Conservation (phyloP, 805 yeast species). For the Candida khao-thaluensis region DNA sequence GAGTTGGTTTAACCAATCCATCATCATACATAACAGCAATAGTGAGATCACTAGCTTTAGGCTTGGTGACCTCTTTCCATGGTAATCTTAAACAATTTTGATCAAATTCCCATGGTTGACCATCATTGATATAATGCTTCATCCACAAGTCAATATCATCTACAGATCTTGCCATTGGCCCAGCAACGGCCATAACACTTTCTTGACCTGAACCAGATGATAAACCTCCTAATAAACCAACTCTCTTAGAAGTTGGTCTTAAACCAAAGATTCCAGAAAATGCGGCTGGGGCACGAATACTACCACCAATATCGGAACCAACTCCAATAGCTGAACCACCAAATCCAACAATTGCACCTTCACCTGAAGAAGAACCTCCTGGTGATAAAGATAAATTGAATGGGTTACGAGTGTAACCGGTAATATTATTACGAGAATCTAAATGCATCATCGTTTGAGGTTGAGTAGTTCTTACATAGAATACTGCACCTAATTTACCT, state of each 20-base stretch:
- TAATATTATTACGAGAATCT: slow-evolving; percentile 40
- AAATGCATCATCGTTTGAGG: slow-evolving; percentile 48
- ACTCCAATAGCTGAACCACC: slow-evolving; percentile 42
- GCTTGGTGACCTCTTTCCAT: slow-evolving; percentile 49
- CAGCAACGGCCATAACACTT: slow-evolving; percentile 62
- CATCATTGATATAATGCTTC: slow-evolving; percentile 58
- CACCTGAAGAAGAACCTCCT: slow-evolving; percentile 48
- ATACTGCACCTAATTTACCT: slow-evolving; percentile 43
- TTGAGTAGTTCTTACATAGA: slow-evolving; percentile 43
- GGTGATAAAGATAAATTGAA: slow-evolving; percentile 37
- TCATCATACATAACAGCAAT: slow-evolving; percentile 65
- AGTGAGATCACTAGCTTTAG: slow-evolving; percentile 46
- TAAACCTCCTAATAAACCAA: slow-evolving; percentile 43
- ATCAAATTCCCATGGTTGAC: slow-evolving; percentile 62
- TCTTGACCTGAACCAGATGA: slow-evolving; percentile 63
- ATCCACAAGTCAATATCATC: slow-evolving; percentile 70
- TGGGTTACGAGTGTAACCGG: slow-evolving; percentile 40
- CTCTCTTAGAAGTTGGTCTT: slow-evolving; percentile 42
- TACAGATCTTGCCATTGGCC: slow-evolving; percentile 64
- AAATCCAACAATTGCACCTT: slow-evolving; percentile 42
- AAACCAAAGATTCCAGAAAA: slow-evolving; percentile 42
- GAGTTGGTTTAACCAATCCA: slow-evolving; percentile 64
- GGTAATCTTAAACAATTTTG: slow-evolving; percentile 48
- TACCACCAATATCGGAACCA: slow-evolving; percentile 46
- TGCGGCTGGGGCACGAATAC: slow-evolving; percentile 45